Evolutionary conservation across 179 eudicot species (phyloP).

Genomic region (Pouteria campechiana): DNA sequence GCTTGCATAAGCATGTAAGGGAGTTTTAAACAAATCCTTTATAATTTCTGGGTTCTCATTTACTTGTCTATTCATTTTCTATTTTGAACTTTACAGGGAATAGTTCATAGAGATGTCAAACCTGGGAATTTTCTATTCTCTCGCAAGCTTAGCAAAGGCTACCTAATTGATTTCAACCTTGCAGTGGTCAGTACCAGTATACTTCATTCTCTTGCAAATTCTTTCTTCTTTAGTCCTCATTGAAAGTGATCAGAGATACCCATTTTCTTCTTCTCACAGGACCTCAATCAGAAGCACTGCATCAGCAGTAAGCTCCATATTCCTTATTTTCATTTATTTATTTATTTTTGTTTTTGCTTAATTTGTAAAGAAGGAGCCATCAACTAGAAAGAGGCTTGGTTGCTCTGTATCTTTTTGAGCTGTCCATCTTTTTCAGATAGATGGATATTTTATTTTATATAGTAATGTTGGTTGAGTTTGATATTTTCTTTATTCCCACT

Average conservation of each 20-base stretch:
- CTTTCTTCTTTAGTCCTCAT: too few species aligned
- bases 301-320: conserved; percentile 36
- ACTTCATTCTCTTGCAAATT: too few species aligned
- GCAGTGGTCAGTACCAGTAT: conserved; percentile 54
- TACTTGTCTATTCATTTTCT: too few species aligned
- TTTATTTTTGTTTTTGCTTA: neutral
- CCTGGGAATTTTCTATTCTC: conserved; percentile 96
- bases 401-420: too few species aligned
- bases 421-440: too few species aligned
- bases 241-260: too few species aligned
- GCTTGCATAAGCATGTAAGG: conserved; percentile 84
- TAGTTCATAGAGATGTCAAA: conserved; percentile 93
- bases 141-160: conserved; percentile 54
- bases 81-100: conserved; percentile 42
- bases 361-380: too few species aligned
- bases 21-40: neutral
- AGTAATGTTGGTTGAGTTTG: too few species aligned
- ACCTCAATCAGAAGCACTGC: conserved; percentile 53
- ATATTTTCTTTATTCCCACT: too few species aligned
- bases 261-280: conserved; percentile 47
- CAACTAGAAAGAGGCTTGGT: too few species aligned
- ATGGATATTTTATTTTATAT: too few species aligned
- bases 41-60: too few species aligned
- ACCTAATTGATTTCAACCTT: conserved; percentile 91
- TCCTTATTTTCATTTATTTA: conserved; percentile 1